A percentile compares a stretch with the other conserved stretches of the same genome.
Conservation (phyloP, 2,329 filamentous ascomycete genomes). For the Escovopsis sp. region DNA sequence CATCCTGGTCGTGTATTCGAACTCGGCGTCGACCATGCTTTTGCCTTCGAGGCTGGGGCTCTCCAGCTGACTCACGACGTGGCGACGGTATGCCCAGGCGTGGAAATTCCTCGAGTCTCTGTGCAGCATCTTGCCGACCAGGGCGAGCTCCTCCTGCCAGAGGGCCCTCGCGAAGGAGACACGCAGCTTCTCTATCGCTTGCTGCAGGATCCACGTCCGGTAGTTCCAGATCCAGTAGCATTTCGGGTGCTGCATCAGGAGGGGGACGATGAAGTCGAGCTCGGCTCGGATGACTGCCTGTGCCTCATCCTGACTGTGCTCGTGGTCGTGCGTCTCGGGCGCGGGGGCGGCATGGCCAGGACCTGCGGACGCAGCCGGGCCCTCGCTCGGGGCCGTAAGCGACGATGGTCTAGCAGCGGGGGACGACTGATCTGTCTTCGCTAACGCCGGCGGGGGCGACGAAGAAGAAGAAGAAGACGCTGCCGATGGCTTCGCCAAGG, state of each 20-base stretch:
- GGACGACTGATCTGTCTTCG: conserved; percentile 40
- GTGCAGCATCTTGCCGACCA: conserved; percentile 77
- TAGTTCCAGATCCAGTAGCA: conserved; percentile 99
- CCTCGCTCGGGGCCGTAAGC: conserved; percentile 36
- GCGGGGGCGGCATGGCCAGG: not conserved
- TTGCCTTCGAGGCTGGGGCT: conserved; percentile 31
- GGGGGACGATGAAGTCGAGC: conserved; percentile 65
- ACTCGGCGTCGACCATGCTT: conserved; percentile 65
- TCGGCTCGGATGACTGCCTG: conserved; percentile 52
- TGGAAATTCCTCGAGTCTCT: conserved; percentile 88
- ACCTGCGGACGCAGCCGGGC: conserved; percentile 27
- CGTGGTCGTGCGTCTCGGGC: conserved; percentile 1
- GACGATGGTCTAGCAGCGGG: conserved; percentile 48
- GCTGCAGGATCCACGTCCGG: conserved; percentile 66
- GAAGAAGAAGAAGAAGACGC: too few relatives aligned
- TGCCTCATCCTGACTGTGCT: conserved; percentile 13
- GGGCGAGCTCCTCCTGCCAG: conserved; percentile 71
- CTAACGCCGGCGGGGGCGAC: conserved; percentile 34
- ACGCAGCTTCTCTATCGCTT: conserved; percentile 51
- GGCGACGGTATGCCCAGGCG: conserved; percentile 82
- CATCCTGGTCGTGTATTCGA: conserved; percentile 83
- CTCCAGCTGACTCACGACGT: conserved; percentile 64
- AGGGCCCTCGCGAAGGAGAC: conserved; percentile 40
- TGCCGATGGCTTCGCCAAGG: conserved; percentile 41
- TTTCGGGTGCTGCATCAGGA: conserved; percentile 78